Conservation (phyloP, 1,284 basidiomycete species). For the Cystobasidiaceae sp. region DNA sequence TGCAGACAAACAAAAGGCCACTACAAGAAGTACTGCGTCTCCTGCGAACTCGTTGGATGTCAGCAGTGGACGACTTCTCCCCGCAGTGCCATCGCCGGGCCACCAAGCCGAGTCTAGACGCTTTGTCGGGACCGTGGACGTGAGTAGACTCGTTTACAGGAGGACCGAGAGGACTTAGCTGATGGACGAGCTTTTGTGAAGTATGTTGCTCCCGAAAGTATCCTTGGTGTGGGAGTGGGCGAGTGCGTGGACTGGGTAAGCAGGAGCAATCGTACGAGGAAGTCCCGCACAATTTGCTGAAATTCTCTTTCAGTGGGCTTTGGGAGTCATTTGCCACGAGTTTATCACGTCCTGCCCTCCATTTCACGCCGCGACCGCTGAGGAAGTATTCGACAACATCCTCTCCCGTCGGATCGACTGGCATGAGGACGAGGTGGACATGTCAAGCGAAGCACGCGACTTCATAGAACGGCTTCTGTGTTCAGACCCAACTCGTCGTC, state of each 20-base stretch:
- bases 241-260: slow-evolving; percentile 95
- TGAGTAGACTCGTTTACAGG: neutral
- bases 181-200: slow-evolving; percentile 41
- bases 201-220: slow-evolving; percentile 49
- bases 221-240: slow-evolving; percentile 90
- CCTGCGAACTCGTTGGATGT: slow-evolving; percentile 11
- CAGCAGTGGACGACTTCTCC: neutral
- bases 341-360: slow-evolving; percentile 96
- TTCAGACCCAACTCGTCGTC: slow-evolving; percentile 68
- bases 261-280: slow-evolving; percentile 47
- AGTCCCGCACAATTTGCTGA: neutral
- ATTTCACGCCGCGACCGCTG: slow-evolving; percentile 93
- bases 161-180: neutral
- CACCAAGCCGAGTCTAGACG: slow-evolving; percentile 9
- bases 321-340: slow-evolving; percentile 97
- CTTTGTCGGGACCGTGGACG: slow-evolving; percentile 26
- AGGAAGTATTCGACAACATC: slow-evolving; percentile 98
- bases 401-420: slow-evolving; percentile 92
- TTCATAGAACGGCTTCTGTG: slow-evolving; percentile 87
- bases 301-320: slow-evolving; percentile 66
- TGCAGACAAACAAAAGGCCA: slow-evolving; percentile 9
- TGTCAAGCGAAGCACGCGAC: slow-evolving; percentile 79
- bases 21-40: neutral
- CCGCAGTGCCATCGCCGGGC: neutral
- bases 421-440: slow-evolving; percentile 72